These are phyloP conservation scores for Clavariopsis aquatica DNA, from an alignment of 495 filamentous ascomycete species.

Conservation along the genomic window DNA sequence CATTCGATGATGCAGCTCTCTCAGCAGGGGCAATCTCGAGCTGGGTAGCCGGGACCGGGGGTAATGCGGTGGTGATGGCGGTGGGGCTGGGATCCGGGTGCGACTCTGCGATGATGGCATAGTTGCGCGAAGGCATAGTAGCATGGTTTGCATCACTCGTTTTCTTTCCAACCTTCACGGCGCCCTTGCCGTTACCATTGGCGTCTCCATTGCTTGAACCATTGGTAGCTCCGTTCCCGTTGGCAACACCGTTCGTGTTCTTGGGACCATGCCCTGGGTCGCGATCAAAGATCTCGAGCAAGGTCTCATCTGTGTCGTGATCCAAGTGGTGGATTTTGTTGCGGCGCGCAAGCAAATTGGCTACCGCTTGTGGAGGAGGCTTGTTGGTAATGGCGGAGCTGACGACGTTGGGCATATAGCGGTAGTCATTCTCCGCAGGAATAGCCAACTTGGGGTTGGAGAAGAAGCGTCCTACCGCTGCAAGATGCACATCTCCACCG, in stretches of 20 bases:
- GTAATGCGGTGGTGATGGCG: neutral
- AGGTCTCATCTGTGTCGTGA: constrained; percentile 79
- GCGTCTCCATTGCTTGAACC: neutral
- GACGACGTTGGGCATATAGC: constrained; percentile 76
- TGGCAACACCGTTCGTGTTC: constrained; percentile 61
- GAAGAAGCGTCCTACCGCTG: constrained; percentile 75
- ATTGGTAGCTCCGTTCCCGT: constrained; percentile 41
- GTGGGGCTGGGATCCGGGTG: constrained; percentile 23
- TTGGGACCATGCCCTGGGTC: constrained; percentile 65
- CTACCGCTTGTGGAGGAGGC: constrained; percentile 85
- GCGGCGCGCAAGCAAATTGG: constrained; percentile 76
- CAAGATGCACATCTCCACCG: constrained; percentile 76
- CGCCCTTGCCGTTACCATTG: constrained; percentile 14
- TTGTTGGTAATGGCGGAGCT: constrained; percentile 88
- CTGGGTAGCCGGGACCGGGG: neutral
- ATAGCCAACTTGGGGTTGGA: constrained; percentile 64
- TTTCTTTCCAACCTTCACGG: constrained; percentile 50
- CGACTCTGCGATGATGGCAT: constrained; percentile 75
- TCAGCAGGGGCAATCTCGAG: neutral
- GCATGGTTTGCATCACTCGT: constrained; percentile 70
- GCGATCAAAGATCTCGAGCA: constrained; percentile 81
- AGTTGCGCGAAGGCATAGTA: constrained; percentile 91
- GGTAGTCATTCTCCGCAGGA: constrained; percentile 61
- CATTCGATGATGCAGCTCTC: constrained; percentile 6
- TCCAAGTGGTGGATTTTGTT: constrained; percentile 96